A percentile compares a stretch with the other conserved stretches of the same genome.
Evolutionary conservation across 2,329 filamentous ascomycete species (phyloP).

Genomic region (Fusarium brachygibbosum): DNA sequence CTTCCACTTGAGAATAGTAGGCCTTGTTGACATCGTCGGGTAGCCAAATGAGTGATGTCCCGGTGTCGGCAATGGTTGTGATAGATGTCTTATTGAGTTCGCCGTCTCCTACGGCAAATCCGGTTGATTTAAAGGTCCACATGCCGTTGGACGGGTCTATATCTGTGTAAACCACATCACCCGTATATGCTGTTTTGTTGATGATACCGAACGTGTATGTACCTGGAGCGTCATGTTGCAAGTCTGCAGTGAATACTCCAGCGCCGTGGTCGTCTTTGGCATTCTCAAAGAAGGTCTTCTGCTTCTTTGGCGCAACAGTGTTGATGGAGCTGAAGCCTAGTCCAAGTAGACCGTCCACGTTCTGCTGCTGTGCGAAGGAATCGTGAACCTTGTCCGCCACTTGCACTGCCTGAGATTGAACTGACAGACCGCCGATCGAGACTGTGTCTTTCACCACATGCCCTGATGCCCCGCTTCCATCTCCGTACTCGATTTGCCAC

Average conservation of each 20-base stretch:
- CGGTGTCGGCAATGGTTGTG: conserved; percentile 68
- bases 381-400: conserved; percentile 58
- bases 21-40: conserved; percentile 64
- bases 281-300: conserved; percentile 61
- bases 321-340: conserved; percentile 60
- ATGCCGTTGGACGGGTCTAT: conserved; percentile 73
- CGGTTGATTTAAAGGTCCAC: conserved; percentile 68
- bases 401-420: conserved; percentile 59
- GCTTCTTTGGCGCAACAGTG: conserved; percentile 56
- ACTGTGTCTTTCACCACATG: conserved; percentile 60
- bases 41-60: conserved; percentile 75
- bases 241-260: conserved; percentile 75
- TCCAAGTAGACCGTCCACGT: conserved; percentile 60
- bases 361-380: conserved; percentile 56
- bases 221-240: conserved; percentile 68
- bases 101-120: conserved; percentile 34
- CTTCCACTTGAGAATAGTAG: conserved; percentile 63
- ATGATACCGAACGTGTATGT: conserved; percentile 82
- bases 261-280: conserved; percentile 36
- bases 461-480: conserved; percentile 59
- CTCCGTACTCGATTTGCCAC: conserved; percentile 62
- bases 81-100: conserved; percentile 49
- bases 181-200: conserved; percentile 72
- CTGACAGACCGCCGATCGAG: conserved; percentile 58
- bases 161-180: conserved; percentile 71